Evolutionary conservation across 805 yeast genomes (phyloP), one percentile per base, ranked within the genome.

Genomic region (Candida ipomoeae): DNA sequence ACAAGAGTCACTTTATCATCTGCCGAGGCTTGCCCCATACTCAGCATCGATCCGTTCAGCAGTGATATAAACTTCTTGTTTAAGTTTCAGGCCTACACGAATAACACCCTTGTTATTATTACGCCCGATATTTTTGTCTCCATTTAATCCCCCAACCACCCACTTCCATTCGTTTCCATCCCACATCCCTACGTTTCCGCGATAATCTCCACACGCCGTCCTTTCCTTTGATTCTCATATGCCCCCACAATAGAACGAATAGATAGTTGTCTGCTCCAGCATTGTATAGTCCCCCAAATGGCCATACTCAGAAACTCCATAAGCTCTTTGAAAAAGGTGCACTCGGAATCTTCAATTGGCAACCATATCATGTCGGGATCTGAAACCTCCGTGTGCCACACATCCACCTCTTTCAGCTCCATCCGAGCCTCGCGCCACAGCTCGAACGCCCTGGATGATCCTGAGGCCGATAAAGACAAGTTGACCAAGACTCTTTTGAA

Each of bases 401-500:
- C 46, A 4, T 14, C 40, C 18, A 23, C 46, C 14, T 44, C 46
- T 13, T 44, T 44, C 32, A 23, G 40, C 23, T 44, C 46, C 34
- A 35, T 36, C 23, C 31, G 46, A 13, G 23, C 40, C 17, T 34
- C 46, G 7, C 21, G 33, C 17, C 40, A 34, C 34, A 34, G 13
- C 31, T 35, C 46, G 8, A 44, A 36, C 26, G 23, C 34, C 23
- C 46, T 36, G 32, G 46, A 44, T 8, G 46, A 47, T 26, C 20
- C 48, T 14, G 38, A 32, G 17, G 50, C 31, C 41, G 48, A 47
- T 15, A 48, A 48, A 44, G 57, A 58, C 37, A 45, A 49, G 34
- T 15, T 44, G 44, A 46, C 55, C 52, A 55, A 53, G 29, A 42
- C 49, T n/a, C 44, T 50, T 11, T 50, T 54, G 33, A 51, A 53